These are phyloP conservation scores for Diaporthe ilicicola DNA, from an alignment of 2,329 filamentous ascomycete species.

Conservation along the genomic window DNA sequence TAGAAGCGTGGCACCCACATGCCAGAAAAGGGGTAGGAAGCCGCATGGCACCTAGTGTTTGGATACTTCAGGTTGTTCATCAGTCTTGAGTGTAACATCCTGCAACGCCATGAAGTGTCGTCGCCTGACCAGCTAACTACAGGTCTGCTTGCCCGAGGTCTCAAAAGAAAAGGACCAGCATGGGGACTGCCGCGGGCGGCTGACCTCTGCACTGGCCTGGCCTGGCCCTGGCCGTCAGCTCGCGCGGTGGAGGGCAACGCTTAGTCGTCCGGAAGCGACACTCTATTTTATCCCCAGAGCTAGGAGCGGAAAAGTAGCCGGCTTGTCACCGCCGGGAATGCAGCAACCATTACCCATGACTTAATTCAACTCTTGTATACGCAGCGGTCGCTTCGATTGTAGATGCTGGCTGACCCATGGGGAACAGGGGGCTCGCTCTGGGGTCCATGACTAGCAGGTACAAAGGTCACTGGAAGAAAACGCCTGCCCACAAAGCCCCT, in stretches of 20 bases:
- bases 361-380: conserved; percentile 9
- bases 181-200: conserved; percentile 2
- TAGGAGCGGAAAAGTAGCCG: not conserved
- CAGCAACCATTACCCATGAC: not conserved
- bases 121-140: conserved; percentile 10
- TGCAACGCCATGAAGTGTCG: conserved; percentile 23
- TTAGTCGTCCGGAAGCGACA: not conserved
- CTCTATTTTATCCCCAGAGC: not conserved
- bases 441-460: conserved; percentile 21
- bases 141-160: not conserved
- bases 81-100: conserved; percentile 22
- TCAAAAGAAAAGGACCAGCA: not conserved
- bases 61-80: conserved; percentile 23
- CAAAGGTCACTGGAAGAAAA: conserved; percentile 2
- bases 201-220: not conserved
- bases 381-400: not conserved
- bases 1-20: conserved; percentile 28
- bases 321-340: conserved; percentile 10
- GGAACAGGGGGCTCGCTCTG: conserved; percentile 7
- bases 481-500: conserved; percentile 16
- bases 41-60: conserved; percentile 12
- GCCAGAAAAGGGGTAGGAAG: conserved; percentile 23
- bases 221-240: not conserved
- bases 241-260: not conserved
- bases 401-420: conserved; percentile 16